Evolutionary conservation across 2,329 filamentous ascomycete genomes (phyloP).

Genomic region (Fusarium tricinctum): DNA sequence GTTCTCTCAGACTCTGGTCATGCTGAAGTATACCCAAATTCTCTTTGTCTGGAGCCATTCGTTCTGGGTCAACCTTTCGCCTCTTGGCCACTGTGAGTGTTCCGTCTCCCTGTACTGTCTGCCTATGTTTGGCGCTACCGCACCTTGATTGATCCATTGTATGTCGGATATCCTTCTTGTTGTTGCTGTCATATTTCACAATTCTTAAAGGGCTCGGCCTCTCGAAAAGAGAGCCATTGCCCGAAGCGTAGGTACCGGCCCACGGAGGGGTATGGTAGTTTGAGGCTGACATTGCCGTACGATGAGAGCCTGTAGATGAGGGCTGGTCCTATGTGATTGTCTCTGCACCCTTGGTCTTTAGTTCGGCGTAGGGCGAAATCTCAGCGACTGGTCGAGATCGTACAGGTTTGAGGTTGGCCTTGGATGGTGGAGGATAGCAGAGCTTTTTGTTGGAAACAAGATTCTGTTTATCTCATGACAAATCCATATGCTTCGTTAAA

Average conservation of each 20-base stretch:
- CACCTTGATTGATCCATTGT: conserved; percentile 46
- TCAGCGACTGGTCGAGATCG: not conserved
- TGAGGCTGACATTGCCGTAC: conserved; percentile 55
- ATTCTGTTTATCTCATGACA: not conserved
- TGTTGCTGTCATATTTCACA: conserved; percentile 56
- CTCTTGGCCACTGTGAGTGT: conserved; percentile 56
- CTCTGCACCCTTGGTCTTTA: not conserved
- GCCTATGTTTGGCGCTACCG: conserved; percentile 36
- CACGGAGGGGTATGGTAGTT: conserved; percentile 45
- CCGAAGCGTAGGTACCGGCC: conserved; percentile 52
- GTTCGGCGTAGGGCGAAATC: not conserved
- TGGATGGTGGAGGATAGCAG: not conserved
- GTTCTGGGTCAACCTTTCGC: conserved; percentile 41
- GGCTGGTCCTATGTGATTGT: not conserved
- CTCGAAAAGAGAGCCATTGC: conserved; percentile 41
- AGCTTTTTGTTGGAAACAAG: not conserved
- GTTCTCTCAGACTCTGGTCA: not conserved
- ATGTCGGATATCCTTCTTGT: conserved; percentile 33
- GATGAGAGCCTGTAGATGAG: not conserved
- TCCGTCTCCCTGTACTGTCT: conserved; percentile 27
- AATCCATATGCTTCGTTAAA: not conserved
- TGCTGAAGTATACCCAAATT: conserved; percentile 22
- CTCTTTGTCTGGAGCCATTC: conserved; percentile 36
- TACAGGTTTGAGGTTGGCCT: not conserved
- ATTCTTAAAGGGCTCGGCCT: conserved; percentile 65